Evolutionary conservation across 2,329 filamentous ascomycete genomes (phyloP).

Genomic region (Lomentospora prolificans): DNA sequence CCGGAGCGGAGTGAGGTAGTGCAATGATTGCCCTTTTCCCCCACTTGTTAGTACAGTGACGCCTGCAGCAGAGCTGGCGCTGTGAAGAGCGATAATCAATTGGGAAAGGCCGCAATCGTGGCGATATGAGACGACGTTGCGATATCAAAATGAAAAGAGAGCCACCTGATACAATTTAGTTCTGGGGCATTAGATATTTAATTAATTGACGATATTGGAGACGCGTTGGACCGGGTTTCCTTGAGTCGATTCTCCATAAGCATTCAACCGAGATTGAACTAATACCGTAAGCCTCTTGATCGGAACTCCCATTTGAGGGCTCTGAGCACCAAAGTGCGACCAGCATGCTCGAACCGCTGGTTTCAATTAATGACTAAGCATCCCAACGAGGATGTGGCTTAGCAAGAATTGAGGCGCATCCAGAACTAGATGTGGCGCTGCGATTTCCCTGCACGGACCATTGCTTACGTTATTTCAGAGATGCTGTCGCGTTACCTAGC

Average conservation of each 20-base stretch:
- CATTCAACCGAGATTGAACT: neutral
- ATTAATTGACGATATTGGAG: neutral
- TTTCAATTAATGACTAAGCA: too few relatives aligned
- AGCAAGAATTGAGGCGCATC: neutral
- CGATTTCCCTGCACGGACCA: neutral
- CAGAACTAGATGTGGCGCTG: neutral
- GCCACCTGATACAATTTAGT: neutral
- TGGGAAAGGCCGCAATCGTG: too few relatives aligned
- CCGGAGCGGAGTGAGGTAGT: neutral
- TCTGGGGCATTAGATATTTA: neutral
- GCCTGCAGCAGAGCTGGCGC: too few relatives aligned
- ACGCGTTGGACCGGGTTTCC: neutral
- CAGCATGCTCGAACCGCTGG: too few relatives aligned
- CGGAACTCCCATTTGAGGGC: neutral
- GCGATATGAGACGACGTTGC: neutral
- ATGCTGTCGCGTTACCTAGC: conserved; percentile 6
- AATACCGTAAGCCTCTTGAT: neutral
- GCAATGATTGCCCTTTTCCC: neutral
- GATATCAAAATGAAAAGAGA: neutral
- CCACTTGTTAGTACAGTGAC: neutral
- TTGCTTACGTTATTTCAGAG: neutral
- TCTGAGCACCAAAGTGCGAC: too few relatives aligned
- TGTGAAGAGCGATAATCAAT: too few relatives aligned
- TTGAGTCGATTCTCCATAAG: neutral
- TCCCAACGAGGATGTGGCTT: neutral